Conservation (phyloP, 148 eudicot genomes). For the Camellia lanceoleosa region DNA sequence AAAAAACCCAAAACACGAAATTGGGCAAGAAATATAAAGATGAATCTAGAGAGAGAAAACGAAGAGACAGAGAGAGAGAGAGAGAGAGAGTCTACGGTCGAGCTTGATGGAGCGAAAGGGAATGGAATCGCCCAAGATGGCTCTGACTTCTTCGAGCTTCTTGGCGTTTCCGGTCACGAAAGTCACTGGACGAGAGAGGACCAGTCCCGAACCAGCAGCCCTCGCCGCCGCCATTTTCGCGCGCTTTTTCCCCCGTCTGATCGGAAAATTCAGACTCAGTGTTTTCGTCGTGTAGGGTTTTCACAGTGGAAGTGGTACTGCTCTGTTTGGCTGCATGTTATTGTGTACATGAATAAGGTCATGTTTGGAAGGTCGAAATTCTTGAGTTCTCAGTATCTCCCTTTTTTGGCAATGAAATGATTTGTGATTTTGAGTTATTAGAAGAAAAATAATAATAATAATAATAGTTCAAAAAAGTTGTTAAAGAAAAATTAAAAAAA, state of each 20-base stretch:
- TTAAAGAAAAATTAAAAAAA: too few species aligned
- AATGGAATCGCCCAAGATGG: constrained; percentile 74
- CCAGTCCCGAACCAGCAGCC: constrained; percentile 26
- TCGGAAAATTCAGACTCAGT: background rate
- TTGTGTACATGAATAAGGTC: too few species aligned
- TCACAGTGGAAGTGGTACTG: too few species aligned
- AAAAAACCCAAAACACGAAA: constrained; percentile 9
- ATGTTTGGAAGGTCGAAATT: background rate
- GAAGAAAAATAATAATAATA: too few species aligned
- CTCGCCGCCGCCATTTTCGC: constrained; percentile 46
- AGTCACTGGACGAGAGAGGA: constrained; percentile 61
- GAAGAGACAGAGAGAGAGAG: constrained; percentile 3
- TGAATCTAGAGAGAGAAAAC: background rate
- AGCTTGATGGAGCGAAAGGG: constrained; percentile 82
- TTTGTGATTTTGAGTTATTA: too few species aligned
- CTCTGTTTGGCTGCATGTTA: too few species aligned
- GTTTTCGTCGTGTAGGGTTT: too few species aligned
- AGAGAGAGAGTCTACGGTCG: constrained; percentile 43
- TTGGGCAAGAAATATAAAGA: background rate
- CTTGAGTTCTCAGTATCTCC: background rate
- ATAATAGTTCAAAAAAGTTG: too few species aligned
- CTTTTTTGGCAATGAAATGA: too few species aligned
- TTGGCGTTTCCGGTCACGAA: constrained; percentile 93
- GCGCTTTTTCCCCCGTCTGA: background rate
- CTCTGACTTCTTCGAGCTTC: constrained; percentile 82